phyloP scores from a whole-genome alignment of 192 early-diverging fungal genomes.

The Pilaira anomala region DNA sequence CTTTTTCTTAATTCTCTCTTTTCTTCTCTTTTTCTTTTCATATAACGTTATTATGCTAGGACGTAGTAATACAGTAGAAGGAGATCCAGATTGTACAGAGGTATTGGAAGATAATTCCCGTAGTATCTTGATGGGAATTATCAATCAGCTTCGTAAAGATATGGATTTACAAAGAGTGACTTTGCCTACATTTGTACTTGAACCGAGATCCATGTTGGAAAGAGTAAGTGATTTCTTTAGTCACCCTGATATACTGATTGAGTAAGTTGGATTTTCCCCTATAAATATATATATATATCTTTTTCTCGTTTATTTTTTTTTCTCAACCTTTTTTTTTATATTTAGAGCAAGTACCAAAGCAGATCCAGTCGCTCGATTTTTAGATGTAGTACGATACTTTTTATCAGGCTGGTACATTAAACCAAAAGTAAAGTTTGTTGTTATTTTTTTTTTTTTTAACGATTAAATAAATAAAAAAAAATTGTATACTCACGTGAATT shows the following conservation, averaged over 20 bases:
- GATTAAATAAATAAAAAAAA: background rate
- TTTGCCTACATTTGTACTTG: conserved; percentile 95
- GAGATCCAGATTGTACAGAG: conserved; percentile 55
- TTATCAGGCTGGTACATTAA: conserved; percentile 95
- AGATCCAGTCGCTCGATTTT: conserved; percentile 76
- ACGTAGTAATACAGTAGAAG: conserved; percentile 1
- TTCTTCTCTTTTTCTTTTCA: background rate
- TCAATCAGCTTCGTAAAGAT: conserved; percentile 82
- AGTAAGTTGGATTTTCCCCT: conserved; percentile 50
- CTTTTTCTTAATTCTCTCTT: background rate
- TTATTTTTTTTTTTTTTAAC: background rate
- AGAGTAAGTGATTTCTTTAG: conserved; percentile 96
- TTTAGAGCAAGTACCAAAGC: conserved; percentile 44
- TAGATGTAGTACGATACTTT: conserved; percentile 82
- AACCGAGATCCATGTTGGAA: conserved; percentile 92
- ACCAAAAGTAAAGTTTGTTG: conserved; percentile 79
- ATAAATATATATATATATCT: too few species aligned
- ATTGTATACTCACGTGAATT: background rate
- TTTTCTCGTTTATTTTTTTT: too few species aligned
- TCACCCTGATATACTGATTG: conserved; percentile 78
- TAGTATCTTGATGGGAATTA: conserved; percentile 85
- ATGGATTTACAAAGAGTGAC: conserved; percentile 92
- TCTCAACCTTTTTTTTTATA: too few species aligned
- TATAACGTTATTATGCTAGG: conserved; percentile 5
- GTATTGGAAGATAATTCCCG: conserved; percentile 84